Evolutionary conservation across 345 rosid genomes (phyloP), one percentile per base, ranked within the genome.

Genomic region (Orychophragmus violaceus): DNA sequence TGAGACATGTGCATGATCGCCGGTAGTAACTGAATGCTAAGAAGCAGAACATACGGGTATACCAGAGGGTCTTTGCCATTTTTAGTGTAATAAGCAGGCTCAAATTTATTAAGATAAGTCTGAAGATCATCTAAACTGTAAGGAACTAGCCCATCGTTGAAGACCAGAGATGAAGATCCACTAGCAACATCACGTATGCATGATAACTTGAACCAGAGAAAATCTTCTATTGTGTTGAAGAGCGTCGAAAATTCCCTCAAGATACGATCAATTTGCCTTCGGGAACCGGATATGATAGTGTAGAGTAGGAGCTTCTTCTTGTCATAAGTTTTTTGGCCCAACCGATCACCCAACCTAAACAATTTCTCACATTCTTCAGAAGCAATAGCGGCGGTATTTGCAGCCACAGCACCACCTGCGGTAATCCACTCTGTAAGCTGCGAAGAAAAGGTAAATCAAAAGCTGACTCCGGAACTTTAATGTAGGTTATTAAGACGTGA

Each of bases 301-400:
- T 91, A 91, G 28, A 94, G 91, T 64, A 94, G 79, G 65, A 94
- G 79, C 64, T 85, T 91, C 78, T 94, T 94, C 87, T 91, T 91
- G 76, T 94, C 99, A 76, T 89, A 89, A 7, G 93, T 77, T 64
- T 90, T 84, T 73, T 96, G 84, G 71, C 96, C 99, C 59, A 87
- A 81, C 39, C 93, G 88, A 78, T 94, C 96, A 79, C 90, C 91
- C 85, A 82, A 81, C 77, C 97, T 84, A 51, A 94, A 66, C 86
- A 88, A 79, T 74, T 84, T 94, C 73, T 94, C 99, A 74, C 99
- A 94, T 84, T 91, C 99, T 69, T 94, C 99, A 29, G 96, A 81
- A 71, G 97, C 99, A 74, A 82, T 74, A 61, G 82, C 83, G 59
- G 99, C 88, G 77, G 82, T 83, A 52, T 91, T 86, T 1, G 79